Evolutionary conservation across 345 rosid species (phyloP).

Genomic region (Excoecaria cochinchinensis): DNA sequence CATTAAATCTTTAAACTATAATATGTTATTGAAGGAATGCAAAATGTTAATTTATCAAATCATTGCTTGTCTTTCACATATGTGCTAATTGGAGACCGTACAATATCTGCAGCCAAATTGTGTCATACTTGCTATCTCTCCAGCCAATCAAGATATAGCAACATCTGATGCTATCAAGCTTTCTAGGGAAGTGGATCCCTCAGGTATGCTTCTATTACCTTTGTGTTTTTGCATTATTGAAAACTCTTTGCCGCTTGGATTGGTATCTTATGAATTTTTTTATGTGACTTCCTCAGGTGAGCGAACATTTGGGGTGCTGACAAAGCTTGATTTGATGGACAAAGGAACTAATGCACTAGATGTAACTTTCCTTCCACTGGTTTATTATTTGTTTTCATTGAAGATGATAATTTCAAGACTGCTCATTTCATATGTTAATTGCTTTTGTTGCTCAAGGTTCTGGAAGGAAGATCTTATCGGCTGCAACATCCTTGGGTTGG

Average conservation of each 20-base stretch:
- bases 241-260: neutral
- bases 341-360: conserved; percentile 94
- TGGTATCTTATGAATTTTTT: neutral
- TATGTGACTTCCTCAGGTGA: conserved; percentile 50
- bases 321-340: conserved; percentile 97
- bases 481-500: conserved; percentile 98
- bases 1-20: neutral
- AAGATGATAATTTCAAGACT: neutral
- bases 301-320: conserved; percentile 95
- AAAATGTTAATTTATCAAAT: neutral
- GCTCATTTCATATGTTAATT: neutral
- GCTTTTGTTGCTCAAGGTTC: conserved; percentile 49
- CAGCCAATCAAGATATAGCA: conserved; percentile 97
- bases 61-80: neutral
- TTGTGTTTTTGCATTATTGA: conserved; percentile 1
- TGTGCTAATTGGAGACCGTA: conserved; percentile 4
- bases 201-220: conserved; percentile 44
- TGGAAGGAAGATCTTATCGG: conserved; percentile 88
- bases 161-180: conserved; percentile 96
- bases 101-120: conserved; percentile 67
- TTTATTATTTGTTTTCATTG: neutral
- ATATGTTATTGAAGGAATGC: neutral
- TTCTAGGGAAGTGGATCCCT: conserved; percentile 84
- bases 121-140: conserved; percentile 89
- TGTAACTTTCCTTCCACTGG: conserved; percentile 34